Conservation (phyloP, 169 alveolate genomes). For the Eimeria falciformis region DNA sequence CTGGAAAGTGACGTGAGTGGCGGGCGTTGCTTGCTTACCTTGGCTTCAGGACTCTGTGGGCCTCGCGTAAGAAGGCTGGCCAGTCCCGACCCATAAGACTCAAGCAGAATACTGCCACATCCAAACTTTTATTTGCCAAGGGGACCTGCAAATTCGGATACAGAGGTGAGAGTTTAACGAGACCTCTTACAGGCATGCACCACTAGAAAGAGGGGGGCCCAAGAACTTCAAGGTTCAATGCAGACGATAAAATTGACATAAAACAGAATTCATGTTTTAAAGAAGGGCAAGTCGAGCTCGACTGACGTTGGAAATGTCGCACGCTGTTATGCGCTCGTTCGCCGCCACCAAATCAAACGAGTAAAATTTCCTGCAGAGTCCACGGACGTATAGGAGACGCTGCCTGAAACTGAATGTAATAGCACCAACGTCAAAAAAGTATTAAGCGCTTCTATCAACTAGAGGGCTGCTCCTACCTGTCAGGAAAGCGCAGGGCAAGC, state of each 20-base stretch:
- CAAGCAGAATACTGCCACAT: conserved; percentile 87
- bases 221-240: too few species aligned
- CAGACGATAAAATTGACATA: not conserved
- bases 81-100: conserved; percentile 91
- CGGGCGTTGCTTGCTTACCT: conserved; percentile 42
- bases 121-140: conserved; percentile 77
- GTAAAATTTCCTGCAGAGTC: conserved; percentile 76
- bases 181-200: too few species aligned
- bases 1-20: too few species aligned
- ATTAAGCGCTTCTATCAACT: too few species aligned
- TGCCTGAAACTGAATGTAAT: too few species aligned
- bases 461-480: conserved; percentile 62
- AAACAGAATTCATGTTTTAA: not conserved
- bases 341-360: conserved; percentile 87
- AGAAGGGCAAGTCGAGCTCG: not conserved
- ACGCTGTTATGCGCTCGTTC: conserved; percentile 83
- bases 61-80: conserved; percentile 89
- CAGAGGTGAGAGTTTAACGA: not conserved
- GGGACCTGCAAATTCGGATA: conserved; percentile 82
- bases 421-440: too few species aligned
- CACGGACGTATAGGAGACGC: too few species aligned
- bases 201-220: too few species aligned
- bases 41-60: conserved; percentile 83
- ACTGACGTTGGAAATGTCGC: conserved; percentile 84
- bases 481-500: conserved; percentile 78